Percentiles rank a stretch among this genome's conserved stretches.
phyloP scores from a whole-genome alignment of 495 filamentous ascomycete species.

The Sabuloglossum arenarium region DNA sequence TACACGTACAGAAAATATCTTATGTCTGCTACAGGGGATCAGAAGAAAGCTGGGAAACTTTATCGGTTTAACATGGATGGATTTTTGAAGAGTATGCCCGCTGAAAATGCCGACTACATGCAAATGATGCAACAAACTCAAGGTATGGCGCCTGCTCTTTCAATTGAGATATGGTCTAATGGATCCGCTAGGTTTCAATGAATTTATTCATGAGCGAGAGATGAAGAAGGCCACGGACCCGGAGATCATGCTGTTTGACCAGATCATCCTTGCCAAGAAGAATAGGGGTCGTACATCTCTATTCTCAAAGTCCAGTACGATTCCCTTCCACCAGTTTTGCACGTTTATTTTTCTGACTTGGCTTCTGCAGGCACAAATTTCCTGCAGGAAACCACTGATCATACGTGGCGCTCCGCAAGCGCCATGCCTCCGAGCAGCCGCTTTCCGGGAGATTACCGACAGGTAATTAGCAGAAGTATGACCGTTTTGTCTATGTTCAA shows the following conservation, averaged over 20 bases:
- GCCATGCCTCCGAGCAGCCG: slow-evolving; percentile 55
- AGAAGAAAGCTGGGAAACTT: slow-evolving; percentile 69
- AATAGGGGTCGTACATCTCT: slow-evolving; percentile 45
- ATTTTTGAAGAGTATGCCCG: slow-evolving; percentile 74
- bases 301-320: slow-evolving; percentile 19
- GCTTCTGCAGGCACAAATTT: slow-evolving; percentile 37
- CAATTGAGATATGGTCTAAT: background rate
- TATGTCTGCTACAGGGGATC: slow-evolving; percentile 50
- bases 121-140: slow-evolving; percentile 79
- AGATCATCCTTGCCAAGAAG: slow-evolving; percentile 84
- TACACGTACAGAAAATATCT: slow-evolving; percentile 89
- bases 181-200: slow-evolving; percentile 51
- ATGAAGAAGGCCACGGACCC: slow-evolving; percentile 38
- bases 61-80: slow-evolving; percentile 89
- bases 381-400: slow-evolving; percentile 68
- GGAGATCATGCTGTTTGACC: slow-evolving; percentile 73
- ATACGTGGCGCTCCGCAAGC: slow-evolving; percentile 78
- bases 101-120: slow-evolving; percentile 80
- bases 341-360: slow-evolving; percentile 25
- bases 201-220: slow-evolving; percentile 91
- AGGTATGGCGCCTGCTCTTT: slow-evolving; percentile 25
- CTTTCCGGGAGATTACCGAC: slow-evolving; percentile 46
- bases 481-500: background rate
- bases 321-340: background rate
- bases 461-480: slow-evolving; percentile 36